phyloP scores from a whole-genome alignment of 208 protist genomes.

The Acanthamoeba culbertsoni region DNA sequence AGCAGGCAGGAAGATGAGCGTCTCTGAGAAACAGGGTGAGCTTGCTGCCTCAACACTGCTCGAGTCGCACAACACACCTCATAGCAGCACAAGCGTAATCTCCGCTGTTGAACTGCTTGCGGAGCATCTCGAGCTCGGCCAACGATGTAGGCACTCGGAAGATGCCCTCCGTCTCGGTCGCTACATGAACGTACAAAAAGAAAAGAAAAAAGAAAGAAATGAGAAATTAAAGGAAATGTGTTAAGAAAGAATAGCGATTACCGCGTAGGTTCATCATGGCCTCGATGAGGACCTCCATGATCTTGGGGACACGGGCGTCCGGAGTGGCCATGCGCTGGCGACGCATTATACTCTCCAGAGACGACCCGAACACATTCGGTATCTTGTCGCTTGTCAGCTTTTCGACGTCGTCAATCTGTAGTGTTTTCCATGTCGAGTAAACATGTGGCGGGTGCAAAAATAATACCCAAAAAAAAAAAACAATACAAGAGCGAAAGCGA shows the following conservation, averaged over 20 bases:
- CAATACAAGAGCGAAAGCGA: too few species aligned
- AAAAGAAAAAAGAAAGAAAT: too few species aligned
- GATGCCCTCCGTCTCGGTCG: not conserved
- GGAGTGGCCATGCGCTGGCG: constrained; percentile 10
- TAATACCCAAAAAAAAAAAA: too few species aligned
- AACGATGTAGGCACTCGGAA: constrained; percentile 27
- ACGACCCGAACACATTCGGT: not conserved
- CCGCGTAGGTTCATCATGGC: constrained; percentile 29
- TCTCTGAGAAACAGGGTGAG: not conserved
- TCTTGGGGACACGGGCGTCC: not conserved
- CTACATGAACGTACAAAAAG: too few species aligned
- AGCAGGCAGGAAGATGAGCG: constrained; percentile 1
- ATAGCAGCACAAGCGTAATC: constrained; percentile 10
- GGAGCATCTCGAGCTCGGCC: constrained; percentile 4
- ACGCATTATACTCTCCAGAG: constrained; percentile 26
- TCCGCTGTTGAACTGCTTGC: constrained; percentile 30
- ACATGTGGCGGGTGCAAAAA: too few species aligned
- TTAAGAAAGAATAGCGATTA: too few species aligned
- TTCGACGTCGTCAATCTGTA: not conserved
- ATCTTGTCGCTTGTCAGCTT: constrained; percentile 1
- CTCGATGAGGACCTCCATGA: constrained; percentile 56
- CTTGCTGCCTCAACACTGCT: not conserved
- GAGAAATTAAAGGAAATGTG: too few species aligned
- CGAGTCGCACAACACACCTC: not conserved
- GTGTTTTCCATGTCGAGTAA: too few species aligned